These are phyloP conservation scores for Neolentinus lepideus DNA, from an alignment of 1,284 basidiomycete species.

Conservation along the genomic window DNA sequence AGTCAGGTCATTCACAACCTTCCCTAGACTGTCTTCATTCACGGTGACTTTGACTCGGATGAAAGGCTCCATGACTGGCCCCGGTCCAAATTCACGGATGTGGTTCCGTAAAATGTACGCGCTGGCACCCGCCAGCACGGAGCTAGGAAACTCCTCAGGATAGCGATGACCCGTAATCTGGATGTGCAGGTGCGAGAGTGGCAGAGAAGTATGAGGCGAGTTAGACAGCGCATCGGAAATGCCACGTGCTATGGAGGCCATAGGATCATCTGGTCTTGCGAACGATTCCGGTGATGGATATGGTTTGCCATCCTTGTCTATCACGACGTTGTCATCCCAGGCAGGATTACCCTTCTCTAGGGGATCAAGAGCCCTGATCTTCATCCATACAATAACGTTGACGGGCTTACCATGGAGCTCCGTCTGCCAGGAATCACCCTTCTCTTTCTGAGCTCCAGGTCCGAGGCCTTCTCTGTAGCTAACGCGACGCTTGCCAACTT, in stretches of 20 bases:
- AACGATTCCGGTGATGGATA: conserved; percentile 48
- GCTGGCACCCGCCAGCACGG: conserved; percentile 57
- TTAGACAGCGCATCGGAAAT: conserved; percentile 63
- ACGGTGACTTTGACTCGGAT: conserved; percentile 60
- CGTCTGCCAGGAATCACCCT: conserved; percentile 45
- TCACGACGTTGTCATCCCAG: conserved; percentile 71
- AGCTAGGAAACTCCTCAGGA: conserved; percentile 34
- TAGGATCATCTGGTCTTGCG: conserved; percentile 32
- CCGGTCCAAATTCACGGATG: conserved; percentile 52
- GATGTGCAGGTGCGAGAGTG: conserved; percentile 56
- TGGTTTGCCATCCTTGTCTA: conserved; percentile 42
- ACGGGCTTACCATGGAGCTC: conserved; percentile 48
- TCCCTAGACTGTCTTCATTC: conserved; percentile 59
- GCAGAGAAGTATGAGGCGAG: conserved; percentile 69
- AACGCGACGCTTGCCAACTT: conserved; percentile 73
- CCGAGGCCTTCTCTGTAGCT: conserved; percentile 73
- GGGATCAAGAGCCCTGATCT: conserved; percentile 42
- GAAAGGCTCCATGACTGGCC: conserved; percentile 71
- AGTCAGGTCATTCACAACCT: conserved; percentile 69
- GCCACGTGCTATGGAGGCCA: conserved; percentile 54
- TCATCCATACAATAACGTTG: conserved; percentile 41
- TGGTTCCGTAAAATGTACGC: conserved; percentile 55
- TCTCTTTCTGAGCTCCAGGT: conserved; percentile 18
- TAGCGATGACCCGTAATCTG: conserved; percentile 37
- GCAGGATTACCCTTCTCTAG: conserved; percentile 54